Evolutionary conservation across 345 rosid genomes (phyloP), one percentile per base, ranked within the genome.

Genomic region (Heritiera littoralis): DNA sequence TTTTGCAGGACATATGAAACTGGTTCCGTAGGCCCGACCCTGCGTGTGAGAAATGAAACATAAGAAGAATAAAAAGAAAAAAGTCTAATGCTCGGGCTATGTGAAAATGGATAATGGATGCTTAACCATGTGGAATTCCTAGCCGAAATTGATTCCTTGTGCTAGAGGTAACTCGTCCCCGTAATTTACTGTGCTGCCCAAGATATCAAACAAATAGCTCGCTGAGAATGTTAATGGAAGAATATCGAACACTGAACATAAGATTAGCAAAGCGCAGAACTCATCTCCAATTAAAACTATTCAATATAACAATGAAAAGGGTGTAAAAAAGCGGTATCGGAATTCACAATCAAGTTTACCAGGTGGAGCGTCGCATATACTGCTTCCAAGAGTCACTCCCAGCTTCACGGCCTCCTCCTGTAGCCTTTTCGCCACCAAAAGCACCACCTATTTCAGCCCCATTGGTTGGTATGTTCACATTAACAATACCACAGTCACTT

Each of bases 381-480:
- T 96, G 99, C 86, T 96, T 96, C 99, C 99, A 96, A 30, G 98
- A 92, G 83, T 96, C 97, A 40, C 98, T 96, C 80, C 99, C 99
- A 38, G 98, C 98, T 89, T 94, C 99, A 75, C 97, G 95, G 72
- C 99, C 97, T 74, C 97, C 98, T 8, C 99, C 97, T 6, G 99
- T 94, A 7, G 94, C 98, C 83, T 93, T 95, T 83, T 93, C 98
- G 0, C 99, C 99, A 11, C 99, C 98, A 63, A 95, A 93, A 48
- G 98, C 98, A 64, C 99, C 99, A 10, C 99, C 98, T 14, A 95
- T 95, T 87, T 95, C 99, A 55, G 98, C 99, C 66, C 98, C 98
- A 79, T 95, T 96, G n/a, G 99, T 96, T 20, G 99, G 98, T 82
- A 93, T 94, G 77, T 96, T 96, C 75, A 96, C 97, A 75, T 94